Base-by-base conservation (phyloP, 139 green algal genomes). In the Closterium sp. region DNA sequence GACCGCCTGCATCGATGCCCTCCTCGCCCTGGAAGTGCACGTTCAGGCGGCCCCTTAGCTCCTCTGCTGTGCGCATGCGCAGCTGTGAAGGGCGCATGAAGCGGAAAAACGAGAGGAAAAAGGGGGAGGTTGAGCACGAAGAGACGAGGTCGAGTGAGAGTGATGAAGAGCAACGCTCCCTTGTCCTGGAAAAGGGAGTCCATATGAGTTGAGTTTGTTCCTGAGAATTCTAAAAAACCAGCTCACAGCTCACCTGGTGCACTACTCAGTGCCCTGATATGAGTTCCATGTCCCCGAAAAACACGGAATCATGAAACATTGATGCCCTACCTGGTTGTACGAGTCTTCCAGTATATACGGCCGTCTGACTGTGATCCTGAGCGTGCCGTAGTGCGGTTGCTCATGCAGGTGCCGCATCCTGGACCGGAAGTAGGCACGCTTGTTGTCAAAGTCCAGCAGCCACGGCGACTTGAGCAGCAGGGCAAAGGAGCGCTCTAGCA, bases 361-460 rank as follows among this genome's bases (percentile, higher is more conserved):
- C 55, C 98, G 95, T 33, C 97, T 95, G 4, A 99, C 96, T 10
- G 93, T 89, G 36, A 99, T 94, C n/a, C 97, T 94, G 81, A 98
- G 93, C 0, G 69, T 36, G 31, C 84, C 88, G 33, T 91, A 87
- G n/a, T 93, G 88, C 21, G 33, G 35, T 4, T 94, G 43, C 36
- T 94, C 94, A 23, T 95, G 90, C 34, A 89, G 93, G 86, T 93
- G 90, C 34, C 43, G 31, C 30, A 95, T 94, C 81, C 88, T 35
- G 2, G 34, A 43, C 85, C 96, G 94, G 95, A 99, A 98, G 93
- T 96, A 97, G 7, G 96, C 90, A 33, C 97, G 95, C 97, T 99
- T 99, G 96, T 99, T 99, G 95, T 99, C 97, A 95, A 99, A 99
- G 90, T 99, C 98, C 34, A 99, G 95, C 55, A 99, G 95, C 64